Evolutionary conservation across 345 rosid species (phyloP).

Genomic region (Passiflora organensis): DNA sequence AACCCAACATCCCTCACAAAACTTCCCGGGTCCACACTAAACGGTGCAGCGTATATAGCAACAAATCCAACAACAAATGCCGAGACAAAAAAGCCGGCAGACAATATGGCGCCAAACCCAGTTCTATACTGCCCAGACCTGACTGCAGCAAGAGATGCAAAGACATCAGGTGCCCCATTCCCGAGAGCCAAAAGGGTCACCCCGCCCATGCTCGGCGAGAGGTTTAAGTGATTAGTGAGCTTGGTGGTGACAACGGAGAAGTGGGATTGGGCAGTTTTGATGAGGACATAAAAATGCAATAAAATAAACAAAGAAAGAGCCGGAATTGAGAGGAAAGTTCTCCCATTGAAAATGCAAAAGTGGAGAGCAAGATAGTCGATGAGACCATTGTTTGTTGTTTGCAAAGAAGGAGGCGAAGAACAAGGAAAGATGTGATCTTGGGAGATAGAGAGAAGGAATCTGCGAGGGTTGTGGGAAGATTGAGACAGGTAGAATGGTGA

Average conservation of each 20-base stretch:
- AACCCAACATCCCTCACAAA: conserved; percentile 83
- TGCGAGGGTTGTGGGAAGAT: conserved; percentile 28
- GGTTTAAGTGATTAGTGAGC: conserved; percentile 58
- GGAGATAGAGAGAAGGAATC: conserved; percentile 40
- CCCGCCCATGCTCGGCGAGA: conserved; percentile 88
- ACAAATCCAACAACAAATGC: conserved; percentile 95
- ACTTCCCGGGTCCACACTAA: conserved; percentile 57
- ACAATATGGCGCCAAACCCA: conserved; percentile 86
- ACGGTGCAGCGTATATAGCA: conserved; percentile 85
- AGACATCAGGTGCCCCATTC: conserved; percentile 92
- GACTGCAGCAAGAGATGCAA: conserved; percentile 78
- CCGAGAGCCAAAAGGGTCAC: conserved; percentile 91
- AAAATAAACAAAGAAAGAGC: conserved; percentile 51
- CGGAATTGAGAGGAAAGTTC: conserved; percentile 49
- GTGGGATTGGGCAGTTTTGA: conserved; percentile 89
- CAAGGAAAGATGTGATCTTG: background rate
- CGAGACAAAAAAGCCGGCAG: conserved; percentile 88
- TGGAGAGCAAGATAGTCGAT: conserved; percentile 65
- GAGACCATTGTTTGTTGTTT: conserved; percentile 36
- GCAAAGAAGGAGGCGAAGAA: conserved; percentile 28
- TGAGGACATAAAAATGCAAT: conserved; percentile 77
- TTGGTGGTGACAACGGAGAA: conserved; percentile 86
- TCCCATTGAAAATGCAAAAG: conserved; percentile 45
- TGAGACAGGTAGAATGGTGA: conserved; percentile 12
- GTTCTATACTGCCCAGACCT: conserved; percentile 79